Evolutionary conservation across 164 flowering plant genomes (phyloP), one percentile per base, ranked within the genome.

Genomic region (Hamamelis virginiana): DNA sequence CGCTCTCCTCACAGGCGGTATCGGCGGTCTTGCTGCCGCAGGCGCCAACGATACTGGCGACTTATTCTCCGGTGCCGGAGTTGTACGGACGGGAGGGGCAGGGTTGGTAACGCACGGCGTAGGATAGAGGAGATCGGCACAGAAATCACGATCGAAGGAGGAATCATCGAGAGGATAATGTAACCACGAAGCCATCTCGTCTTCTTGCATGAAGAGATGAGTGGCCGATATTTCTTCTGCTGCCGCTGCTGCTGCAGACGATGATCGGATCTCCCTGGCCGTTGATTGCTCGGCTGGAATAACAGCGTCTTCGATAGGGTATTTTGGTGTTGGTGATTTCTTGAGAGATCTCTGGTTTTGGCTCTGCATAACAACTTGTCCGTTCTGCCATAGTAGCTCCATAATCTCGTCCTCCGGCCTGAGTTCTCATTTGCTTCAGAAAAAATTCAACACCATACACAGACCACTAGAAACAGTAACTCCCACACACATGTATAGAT

Each of bases 101-200:
- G 71, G 55, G 56, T 41, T 61, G 45, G 66, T 56, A 26, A 33
- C 48, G 26, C 41, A 22, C 6, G 44, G 25, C 12, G 65, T 23
- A 0, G 78, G 74, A 22, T 74, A 80, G 59, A 78, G 75, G 57
- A 89, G 78, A 66, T 85, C 91, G 72, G 82, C 51, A 66, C 78
- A 79, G 77, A 86, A 80, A 52, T 80, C 79, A 13, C 72, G 68
- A 27, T 78, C 85, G 62, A 81, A 78, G 18, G 78, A 38, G 25
- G 69, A 15, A 52, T 83, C 84, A 18, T 84, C 86, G 19, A 88
- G 80, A 10, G 92, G 87, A 57, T 84, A 86, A 62, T 94, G 94
- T 43, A 94, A 83, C 97, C 95, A 94, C 0, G 96, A 82, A 14
- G 90, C 87, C 98, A 94, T 90, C 78, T 91, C 97, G 64, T 90